These are phyloP conservation scores for Isatis lusitanica DNA, from an alignment of 441 rosid genomes.

Conservation along the genomic window DNA sequence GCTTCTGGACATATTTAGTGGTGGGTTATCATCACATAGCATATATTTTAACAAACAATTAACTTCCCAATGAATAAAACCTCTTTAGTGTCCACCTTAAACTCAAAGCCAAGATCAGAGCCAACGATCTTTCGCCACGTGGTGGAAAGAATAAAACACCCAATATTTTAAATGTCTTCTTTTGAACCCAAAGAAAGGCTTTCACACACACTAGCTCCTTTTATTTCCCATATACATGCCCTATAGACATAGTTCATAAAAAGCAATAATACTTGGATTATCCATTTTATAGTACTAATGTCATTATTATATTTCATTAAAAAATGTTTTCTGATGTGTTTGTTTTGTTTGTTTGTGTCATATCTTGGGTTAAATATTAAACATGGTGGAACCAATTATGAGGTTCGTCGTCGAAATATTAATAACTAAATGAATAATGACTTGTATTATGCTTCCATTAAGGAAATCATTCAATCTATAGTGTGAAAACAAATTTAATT, in stretches of 20 bases:
- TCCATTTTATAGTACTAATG: conserved; percentile 23
- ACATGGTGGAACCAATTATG: conserved; percentile 73
- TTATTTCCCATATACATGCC: conserved; percentile 35
- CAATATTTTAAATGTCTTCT: conserved; percentile 19
- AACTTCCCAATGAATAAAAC: conserved; percentile 20
- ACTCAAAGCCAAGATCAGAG: conserved; percentile 26
- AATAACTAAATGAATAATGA: conserved; percentile 9
- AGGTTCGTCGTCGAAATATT: conserved; percentile 31
- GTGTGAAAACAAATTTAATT: conserved; percentile 34
- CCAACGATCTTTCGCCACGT: conserved; percentile 51
- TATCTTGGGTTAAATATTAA: conserved; percentile 34
- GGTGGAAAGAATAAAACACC: conserved; percentile 7
- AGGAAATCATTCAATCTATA: conserved; percentile 41
- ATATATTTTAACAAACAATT: conserved; percentile 19
- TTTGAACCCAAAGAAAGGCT: conserved; percentile 41
- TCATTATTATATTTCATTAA: conserved; percentile 22
- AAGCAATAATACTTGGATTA: conserved; percentile 43
- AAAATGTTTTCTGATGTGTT: background rate
- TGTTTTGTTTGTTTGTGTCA: conserved; percentile 24
- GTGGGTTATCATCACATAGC: conserved; percentile 35
- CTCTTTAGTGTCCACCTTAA: conserved; percentile 46
- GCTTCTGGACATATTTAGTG: conserved; percentile 26
- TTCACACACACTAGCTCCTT: conserved; percentile 50
- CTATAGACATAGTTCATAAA: conserved; percentile 59
- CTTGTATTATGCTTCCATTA: conserved; percentile 38